Evolutionary conservation across 2,329 filamentous ascomycete species (phyloP).

Genomic region (Trichoderma gracile): DNA sequence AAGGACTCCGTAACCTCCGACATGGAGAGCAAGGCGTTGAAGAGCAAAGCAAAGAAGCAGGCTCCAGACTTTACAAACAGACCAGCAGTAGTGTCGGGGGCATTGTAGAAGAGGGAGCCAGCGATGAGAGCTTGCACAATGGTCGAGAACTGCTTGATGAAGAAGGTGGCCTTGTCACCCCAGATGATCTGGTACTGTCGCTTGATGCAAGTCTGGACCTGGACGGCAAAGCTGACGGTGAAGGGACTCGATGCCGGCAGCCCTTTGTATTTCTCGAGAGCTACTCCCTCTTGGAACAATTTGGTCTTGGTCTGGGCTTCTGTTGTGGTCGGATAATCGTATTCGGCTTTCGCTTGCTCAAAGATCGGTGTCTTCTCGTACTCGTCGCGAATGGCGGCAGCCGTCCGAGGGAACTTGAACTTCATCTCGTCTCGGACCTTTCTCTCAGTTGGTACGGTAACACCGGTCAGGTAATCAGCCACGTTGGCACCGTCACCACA

Average conservation of each 20-base stretch:
- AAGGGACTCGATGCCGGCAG: constrained; percentile 56
- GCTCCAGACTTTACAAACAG: constrained; percentile 65
- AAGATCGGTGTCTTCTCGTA: constrained; percentile 57
- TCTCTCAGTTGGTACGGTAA: constrained; percentile 68
- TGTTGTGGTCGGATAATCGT: constrained; percentile 55
- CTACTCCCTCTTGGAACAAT: constrained; percentile 55
- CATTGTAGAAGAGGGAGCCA: constrained; percentile 68
- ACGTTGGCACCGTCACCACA: constrained; percentile 63
- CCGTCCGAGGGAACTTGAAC: constrained; percentile 47
- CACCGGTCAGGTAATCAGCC: constrained; percentile 65
- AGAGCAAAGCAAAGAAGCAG: constrained; percentile 64
- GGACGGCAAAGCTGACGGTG: constrained; percentile 55
- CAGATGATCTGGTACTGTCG: constrained; percentile 67
- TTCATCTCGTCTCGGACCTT: constrained; percentile 52
- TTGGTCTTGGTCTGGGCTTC: constrained; percentile 51
- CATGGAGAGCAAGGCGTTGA: constrained; percentile 63
- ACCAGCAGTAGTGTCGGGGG: constrained; percentile 57
- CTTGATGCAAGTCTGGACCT: constrained; percentile 57
- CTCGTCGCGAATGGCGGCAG: constrained; percentile 45
- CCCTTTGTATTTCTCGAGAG: constrained; percentile 55
- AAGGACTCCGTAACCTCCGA: constrained; percentile 67
- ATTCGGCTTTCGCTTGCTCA: constrained; percentile 54
- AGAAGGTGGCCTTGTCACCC: constrained; percentile 63
- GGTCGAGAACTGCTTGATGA: constrained; percentile 62
- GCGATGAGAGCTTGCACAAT: constrained; percentile 61